phyloP scores from a whole-genome alignment of 805 yeast genomes.

The Metschnikowia peoriensis region DNA sequence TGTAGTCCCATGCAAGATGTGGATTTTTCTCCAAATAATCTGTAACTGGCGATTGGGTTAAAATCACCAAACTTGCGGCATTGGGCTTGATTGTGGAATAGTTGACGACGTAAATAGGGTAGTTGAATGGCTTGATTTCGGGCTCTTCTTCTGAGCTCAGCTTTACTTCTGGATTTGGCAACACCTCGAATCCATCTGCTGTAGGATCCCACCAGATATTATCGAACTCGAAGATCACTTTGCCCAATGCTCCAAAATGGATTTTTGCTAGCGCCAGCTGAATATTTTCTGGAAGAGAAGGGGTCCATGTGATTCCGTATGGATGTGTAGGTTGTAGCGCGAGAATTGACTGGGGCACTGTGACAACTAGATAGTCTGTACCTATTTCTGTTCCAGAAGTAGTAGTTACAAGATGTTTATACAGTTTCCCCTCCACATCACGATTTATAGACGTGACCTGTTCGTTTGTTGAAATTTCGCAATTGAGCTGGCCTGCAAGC shows the following conservation, averaged over 20 bases:
- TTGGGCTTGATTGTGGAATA: slow-evolving; percentile 32
- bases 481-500: slow-evolving; percentile 29
- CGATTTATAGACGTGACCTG: slow-evolving; percentile 44
- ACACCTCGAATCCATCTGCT: slow-evolving; percentile 23
- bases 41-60: slow-evolving; percentile 75
- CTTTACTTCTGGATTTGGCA: slow-evolving; percentile 10
- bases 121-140: slow-evolving; percentile 48
- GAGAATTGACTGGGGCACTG: slow-evolving; percentile 76
- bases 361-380: slow-evolving; percentile 62
- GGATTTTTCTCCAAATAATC: slow-evolving; percentile 54
- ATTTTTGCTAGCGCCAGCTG: slow-evolving; percentile 44
- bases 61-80: slow-evolving; percentile 48
- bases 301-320: slow-evolving; percentile 55
- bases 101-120: slow-evolving; percentile 64
- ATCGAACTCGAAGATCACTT: slow-evolving; percentile 68
- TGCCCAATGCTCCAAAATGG: slow-evolving; percentile 69
- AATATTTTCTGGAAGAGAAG: slow-evolving; percentile 50
- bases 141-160: not conserved
- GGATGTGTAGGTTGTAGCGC: slow-evolving; percentile 34
- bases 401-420: slow-evolving; percentile 32
- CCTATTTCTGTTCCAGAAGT: slow-evolving; percentile 26
- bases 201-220: slow-evolving; percentile 55
- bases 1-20: slow-evolving; percentile 51
- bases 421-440: slow-evolving; percentile 14
- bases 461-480: slow-evolving; percentile 38